Evolutionary conservation across 2,329 filamentous ascomycete species (phyloP).

Genomic region (Phialocephala sp.): DNA sequence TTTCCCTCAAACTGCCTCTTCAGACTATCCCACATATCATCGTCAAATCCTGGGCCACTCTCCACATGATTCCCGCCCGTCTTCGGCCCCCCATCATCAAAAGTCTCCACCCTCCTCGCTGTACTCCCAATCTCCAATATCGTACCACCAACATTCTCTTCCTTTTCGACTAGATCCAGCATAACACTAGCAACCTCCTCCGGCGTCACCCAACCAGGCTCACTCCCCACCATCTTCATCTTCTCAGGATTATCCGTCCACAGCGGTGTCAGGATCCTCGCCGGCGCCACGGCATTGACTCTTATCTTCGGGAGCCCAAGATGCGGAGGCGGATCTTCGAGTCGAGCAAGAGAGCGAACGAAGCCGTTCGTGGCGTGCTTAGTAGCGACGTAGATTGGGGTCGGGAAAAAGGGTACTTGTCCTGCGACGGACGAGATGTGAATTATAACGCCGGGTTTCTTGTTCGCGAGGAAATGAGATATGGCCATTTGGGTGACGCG

Average conservation of each 20-base stretch:
- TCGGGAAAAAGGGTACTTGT: conserved; percentile 46
- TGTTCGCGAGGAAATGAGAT: conserved; percentile 50
- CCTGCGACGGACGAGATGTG: conserved; percentile 56
- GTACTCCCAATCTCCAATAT: conserved; percentile 49
- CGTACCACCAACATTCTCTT: conserved; percentile 46
- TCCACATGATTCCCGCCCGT: conserved; percentile 20
- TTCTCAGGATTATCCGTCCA: conserved; percentile 54
- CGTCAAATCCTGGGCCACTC: conserved; percentile 17
- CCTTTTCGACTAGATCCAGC: conserved; percentile 47
- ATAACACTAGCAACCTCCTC: conserved; percentile 52
- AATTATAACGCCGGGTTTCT: conserved; percentile 44
- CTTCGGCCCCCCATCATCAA: conserved; percentile 48
- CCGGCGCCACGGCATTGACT: conserved; percentile 53
- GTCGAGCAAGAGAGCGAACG: conserved; percentile 47
- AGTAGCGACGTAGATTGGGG: conserved; percentile 53
- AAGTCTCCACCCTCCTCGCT: conserved; percentile 43
- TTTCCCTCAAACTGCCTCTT: conserved; percentile 16
- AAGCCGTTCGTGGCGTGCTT: conserved; percentile 56
- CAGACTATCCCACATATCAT: conserved; percentile 22
- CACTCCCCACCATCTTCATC: conserved; percentile 44
- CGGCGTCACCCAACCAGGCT: conserved; percentile 47
- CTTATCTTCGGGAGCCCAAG: conserved; percentile 43
- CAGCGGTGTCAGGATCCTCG: conserved; percentile 48
- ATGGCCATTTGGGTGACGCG: conserved; percentile 57
- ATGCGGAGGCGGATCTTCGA: conserved; percentile 43